Conservation (phyloP, 2,329 filamentous ascomycete species). For the Tolypocladium endophyticum region DNA sequence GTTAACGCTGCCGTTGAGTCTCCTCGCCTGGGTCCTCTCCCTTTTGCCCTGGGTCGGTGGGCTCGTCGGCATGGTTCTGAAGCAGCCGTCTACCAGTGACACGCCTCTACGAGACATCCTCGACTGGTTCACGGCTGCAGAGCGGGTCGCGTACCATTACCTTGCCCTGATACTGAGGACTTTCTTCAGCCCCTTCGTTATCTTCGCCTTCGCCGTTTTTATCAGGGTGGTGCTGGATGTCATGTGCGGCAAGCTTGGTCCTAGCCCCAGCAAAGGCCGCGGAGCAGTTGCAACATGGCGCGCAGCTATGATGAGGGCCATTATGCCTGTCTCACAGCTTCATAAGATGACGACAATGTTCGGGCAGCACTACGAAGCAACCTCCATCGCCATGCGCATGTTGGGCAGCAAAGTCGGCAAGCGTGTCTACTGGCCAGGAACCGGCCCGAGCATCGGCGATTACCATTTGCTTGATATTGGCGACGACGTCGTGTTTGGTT, state of each 20-base stretch:
- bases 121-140: constrained; percentile 36
- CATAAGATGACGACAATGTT: constrained; percentile 39
- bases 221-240: constrained; percentile 29
- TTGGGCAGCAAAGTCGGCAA: constrained; percentile 42
- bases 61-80: constrained; percentile 32
- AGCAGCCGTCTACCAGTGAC: constrained; percentile 18
- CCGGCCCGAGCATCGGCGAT: constrained; percentile 40
- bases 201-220: constrained; percentile 29
- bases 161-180: constrained; percentile 31
- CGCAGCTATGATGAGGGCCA: constrained; percentile 28
- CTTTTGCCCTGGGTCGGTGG: constrained; percentile 34
- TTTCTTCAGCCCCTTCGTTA: constrained; percentile 30
- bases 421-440: constrained; percentile 47
- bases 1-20: constrained; percentile 29
- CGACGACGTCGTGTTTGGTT: constrained; percentile 50
- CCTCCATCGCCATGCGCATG: constrained; percentile 36
- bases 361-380: constrained; percentile 44
- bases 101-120: constrained; percentile 30
- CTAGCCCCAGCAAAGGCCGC: constrained; percentile 16
- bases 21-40: constrained; percentile 29
- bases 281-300: constrained; percentile 32
- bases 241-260: constrained; percentile 25
- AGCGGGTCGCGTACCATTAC: constrained; percentile 39
- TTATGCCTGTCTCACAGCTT: constrained; percentile 32
- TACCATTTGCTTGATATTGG: constrained; percentile 45